These are phyloP conservation scores for Fusarium secorum DNA, from an alignment of 2,329 filamentous ascomycete species.

Conservation along the genomic window DNA sequence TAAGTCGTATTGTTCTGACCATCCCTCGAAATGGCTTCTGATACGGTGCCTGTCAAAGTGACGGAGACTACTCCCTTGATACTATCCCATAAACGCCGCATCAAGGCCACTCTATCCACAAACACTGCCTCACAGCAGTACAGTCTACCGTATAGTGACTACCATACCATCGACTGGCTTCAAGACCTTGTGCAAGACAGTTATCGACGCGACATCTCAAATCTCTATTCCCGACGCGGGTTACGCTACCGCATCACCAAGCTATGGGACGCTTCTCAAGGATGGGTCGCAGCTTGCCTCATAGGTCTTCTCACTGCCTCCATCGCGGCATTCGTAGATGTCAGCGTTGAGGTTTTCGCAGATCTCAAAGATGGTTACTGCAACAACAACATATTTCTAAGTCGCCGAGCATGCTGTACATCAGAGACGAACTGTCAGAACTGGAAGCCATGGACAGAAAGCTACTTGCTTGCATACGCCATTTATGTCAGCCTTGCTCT, in stretches of 20 bases:
- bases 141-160: slow-evolving; percentile 59
- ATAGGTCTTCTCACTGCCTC: slow-evolving; percentile 23
- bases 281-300: slow-evolving; percentile 21
- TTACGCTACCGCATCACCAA: not conserved
- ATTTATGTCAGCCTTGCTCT: slow-evolving; percentile 17
- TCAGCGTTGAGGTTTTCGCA: slow-evolving; percentile 24
- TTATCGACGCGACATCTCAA: not conserved
- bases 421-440: not conserved
- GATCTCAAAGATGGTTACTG: slow-evolving; percentile 32
- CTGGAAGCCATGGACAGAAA: slow-evolving; percentile 17
- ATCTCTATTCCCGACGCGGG: not conserved
- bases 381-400: not conserved
- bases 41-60: not conserved
- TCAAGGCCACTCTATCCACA: rapidly evolving
- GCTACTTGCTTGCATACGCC: slow-evolving; percentile 2
- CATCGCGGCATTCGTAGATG: slow-evolving; percentile 10
- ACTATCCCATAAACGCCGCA: rapidly evolving
- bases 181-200: slow-evolving; percentile 58
- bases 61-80: not conserved
- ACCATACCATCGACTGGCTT: slow-evolving; percentile 69
- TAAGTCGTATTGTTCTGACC: too few species aligned
- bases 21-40: not conserved
- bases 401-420: slow-evolving; percentile 11
- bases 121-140: rapidly evolving
- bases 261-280: slow-evolving; percentile 9